phyloP scores from a whole-genome alignment of 2,329 filamentous ascomycete species.

The Ceratocystis lukuohia region DNA sequence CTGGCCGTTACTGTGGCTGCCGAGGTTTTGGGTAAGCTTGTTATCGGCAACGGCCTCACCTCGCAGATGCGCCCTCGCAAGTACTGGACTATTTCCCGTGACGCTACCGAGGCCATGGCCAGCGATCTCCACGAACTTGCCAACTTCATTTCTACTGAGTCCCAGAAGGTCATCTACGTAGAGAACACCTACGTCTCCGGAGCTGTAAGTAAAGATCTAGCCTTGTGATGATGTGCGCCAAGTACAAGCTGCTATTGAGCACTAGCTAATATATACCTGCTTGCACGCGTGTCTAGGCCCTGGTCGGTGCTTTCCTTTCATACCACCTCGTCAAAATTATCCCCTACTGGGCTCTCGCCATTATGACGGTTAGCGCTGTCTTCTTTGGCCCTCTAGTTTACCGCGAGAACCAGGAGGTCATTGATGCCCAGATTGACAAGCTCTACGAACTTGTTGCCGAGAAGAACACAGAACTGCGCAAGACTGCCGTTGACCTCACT shows the following conservation, averaged over 20 bases:
- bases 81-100: conserved; percentile 53
- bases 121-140: conserved; percentile 53
- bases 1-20: conserved; percentile 47
- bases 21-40: conserved; percentile 47
- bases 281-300: conserved; percentile 33
- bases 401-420: conserved; percentile 54
- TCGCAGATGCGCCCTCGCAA: conserved; percentile 53
- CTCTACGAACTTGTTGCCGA: conserved; percentile 44
- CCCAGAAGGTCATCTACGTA: conserved; percentile 53
- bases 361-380: conserved; percentile 44
- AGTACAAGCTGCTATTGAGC: too few species aligned
- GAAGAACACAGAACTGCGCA: conserved; percentile 50
- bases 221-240: neutral
- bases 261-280: neutral
- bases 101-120: conserved; percentile 46
- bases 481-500: conserved; percentile 50
- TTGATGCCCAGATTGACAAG: conserved; percentile 48
- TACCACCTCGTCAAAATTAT: conserved; percentile 58
- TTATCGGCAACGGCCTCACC: conserved; percentile 48
- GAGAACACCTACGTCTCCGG: conserved; percentile 51
- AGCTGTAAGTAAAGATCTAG: conserved; percentile 35
- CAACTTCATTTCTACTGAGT: conserved; percentile 61
- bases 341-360: conserved; percentile 53
- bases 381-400: conserved; percentile 54
- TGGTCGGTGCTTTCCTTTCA: conserved; percentile 47